A percentile compares a stretch with the other conserved stretches of the same genome.
Evolutionary conservation across 2,329 filamentous ascomycete genomes (phyloP).

Genomic region (Sarocladium oryzae): DNA sequence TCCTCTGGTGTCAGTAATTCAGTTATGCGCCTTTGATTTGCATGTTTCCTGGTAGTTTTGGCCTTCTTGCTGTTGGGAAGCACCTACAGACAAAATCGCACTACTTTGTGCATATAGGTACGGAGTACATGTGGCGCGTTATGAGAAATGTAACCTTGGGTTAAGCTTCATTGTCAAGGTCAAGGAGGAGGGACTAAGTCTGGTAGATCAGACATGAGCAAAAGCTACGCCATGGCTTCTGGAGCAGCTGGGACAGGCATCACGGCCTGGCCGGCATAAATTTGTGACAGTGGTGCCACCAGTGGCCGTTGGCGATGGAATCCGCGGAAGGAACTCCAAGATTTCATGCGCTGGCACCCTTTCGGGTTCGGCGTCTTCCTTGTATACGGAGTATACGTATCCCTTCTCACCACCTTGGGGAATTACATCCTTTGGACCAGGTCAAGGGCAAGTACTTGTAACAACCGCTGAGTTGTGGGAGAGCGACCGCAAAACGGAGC

Average conservation of each 20-base stretch:
- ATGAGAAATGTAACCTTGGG: not conserved
- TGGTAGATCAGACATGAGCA: not conserved
- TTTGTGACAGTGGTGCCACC: conserved; percentile 1
- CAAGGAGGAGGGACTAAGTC: not conserved
- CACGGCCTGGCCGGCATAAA: not conserved
- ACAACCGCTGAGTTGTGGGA: no score
- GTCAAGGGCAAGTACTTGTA: no score
- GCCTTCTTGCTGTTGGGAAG: no score
- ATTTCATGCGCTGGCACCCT: not conserved
- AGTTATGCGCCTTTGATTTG: no score
- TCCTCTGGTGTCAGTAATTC: no score
- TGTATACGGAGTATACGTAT: no score
- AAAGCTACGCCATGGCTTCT: not conserved
- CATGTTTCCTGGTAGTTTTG: no score
- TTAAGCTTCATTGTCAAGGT: not conserved
- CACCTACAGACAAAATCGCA: no score
- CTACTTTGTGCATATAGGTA: no score
- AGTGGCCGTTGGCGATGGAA: not conserved
- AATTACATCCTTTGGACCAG: no score
- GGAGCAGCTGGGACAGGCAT: not conserved
- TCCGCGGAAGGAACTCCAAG: not conserved
- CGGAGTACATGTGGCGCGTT: no score
- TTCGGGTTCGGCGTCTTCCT: not conserved
- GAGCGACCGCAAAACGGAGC: not conserved
- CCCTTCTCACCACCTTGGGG: no score